These are phyloP conservation scores for Mytilinidion resinicola DNA, from an alignment of 495 filamentous ascomycete species.

Conservation along the genomic window DNA sequence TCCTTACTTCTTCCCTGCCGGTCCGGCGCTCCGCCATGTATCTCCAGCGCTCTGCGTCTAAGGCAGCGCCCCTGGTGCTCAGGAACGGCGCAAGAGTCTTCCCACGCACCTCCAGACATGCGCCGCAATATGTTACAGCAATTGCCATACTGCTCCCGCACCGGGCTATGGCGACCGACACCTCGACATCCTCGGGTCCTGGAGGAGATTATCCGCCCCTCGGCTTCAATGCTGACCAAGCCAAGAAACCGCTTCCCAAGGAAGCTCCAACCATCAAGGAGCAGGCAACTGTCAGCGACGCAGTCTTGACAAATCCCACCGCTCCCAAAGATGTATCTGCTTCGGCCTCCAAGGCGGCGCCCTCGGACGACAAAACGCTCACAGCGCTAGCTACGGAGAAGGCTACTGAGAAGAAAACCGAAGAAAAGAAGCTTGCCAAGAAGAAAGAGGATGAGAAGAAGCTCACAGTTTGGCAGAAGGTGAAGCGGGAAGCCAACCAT, in stretches of 20 bases:
- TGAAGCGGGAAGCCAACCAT: slow-evolving; percentile 85
- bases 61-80: slow-evolving; percentile 33
- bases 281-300: slow-evolving; percentile 34
- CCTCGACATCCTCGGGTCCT: slow-evolving; percentile 46
- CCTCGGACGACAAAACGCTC: slow-evolving; percentile 41
- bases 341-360: slow-evolving; percentile 40
- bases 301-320: slow-evolving; percentile 14
- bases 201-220: slow-evolving; percentile 68
- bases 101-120: slow-evolving; percentile 22
- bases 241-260: slow-evolving; percentile 73
- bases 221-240: slow-evolving; percentile 85
- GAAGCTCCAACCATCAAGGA: slow-evolving; percentile 29
- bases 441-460: slow-evolving; percentile 80
- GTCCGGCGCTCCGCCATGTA: slow-evolving; percentile 26
- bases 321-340: slow-evolving; percentile 37
- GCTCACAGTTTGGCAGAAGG: slow-evolving; percentile 79
- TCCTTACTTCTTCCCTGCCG: slow-evolving; percentile 17
- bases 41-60: slow-evolving; percentile 26
- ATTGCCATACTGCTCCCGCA: slow-evolving; percentile 38
- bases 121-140: slow-evolving; percentile 31
- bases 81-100: slow-evolving; percentile 29
- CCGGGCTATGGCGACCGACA: slow-evolving; percentile 54
- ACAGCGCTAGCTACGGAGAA: slow-evolving; percentile 45
- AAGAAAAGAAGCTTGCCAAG: slow-evolving; percentile 48
- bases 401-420: slow-evolving; percentile 38